A percentile compares a stretch with the other conserved stretches of the same genome.
Evolutionary conservation across 495 filamentous ascomycete species (phyloP).

Genomic region (Aspergillus egyptiacus): DNA sequence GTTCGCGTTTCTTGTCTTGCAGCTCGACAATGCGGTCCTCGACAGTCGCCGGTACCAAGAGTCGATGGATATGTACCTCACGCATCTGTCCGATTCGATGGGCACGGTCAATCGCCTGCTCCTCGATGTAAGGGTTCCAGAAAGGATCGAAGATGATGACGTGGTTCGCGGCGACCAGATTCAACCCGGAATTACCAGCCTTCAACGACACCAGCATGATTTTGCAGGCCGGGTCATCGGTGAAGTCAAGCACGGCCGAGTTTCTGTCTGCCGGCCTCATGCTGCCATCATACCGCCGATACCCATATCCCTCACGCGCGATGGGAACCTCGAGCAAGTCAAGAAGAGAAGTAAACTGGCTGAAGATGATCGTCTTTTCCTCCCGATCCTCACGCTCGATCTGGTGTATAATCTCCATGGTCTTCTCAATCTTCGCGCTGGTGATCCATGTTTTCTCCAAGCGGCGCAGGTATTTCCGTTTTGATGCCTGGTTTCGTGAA

Average conservation of each 20-base stretch:
- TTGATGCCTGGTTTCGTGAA: slow-evolving; percentile 53
- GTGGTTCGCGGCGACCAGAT: slow-evolving; percentile 77
- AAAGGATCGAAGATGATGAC: slow-evolving; percentile 93
- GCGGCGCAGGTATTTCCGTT: slow-evolving; percentile 59
- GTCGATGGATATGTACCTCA: slow-evolving; percentile 71
- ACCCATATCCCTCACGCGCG: no score
- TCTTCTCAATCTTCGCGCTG: slow-evolving; percentile 75
- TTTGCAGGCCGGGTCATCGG: slow-evolving; percentile 54
- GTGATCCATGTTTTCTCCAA: slow-evolving; percentile 61
- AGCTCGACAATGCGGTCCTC: slow-evolving; percentile 84
- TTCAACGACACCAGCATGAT: slow-evolving; percentile 87
- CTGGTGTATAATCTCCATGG: slow-evolving; percentile 58
- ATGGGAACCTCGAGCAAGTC: slow-evolving; percentile 87
- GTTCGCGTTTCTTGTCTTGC: slow-evolving; percentile 75
- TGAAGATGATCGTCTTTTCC: slow-evolving; percentile 93
- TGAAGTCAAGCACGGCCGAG: slow-evolving; percentile 66
- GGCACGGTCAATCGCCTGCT: slow-evolving; percentile 89
- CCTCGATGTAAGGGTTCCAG: slow-evolving; percentile 95
- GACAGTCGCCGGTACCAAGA: slow-evolving; percentile 72
- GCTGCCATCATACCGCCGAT: slow-evolving; percentile 84
- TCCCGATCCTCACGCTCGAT: slow-evolving; percentile 46
- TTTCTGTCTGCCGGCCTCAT: slow-evolving; percentile 69
- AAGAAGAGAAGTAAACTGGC: slow-evolving; percentile 83
- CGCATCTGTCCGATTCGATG: slow-evolving; percentile 82
- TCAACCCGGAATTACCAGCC: slow-evolving; percentile 87